These are phyloP conservation scores for Camelina hispida DNA, from an alignment of 345 rosid species.

Conservation along the genomic window DNA sequence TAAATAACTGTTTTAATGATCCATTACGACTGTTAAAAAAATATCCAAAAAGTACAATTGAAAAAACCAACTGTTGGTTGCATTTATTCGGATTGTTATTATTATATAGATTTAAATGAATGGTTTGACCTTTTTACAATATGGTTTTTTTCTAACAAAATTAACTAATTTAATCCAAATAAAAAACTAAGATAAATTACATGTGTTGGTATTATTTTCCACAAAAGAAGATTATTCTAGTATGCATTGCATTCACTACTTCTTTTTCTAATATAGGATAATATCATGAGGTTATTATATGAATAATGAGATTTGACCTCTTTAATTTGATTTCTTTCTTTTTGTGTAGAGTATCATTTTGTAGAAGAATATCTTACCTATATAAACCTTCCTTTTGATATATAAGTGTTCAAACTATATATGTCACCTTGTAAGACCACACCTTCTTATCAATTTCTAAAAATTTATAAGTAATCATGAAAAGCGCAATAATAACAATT, in stretches of 20 bases:
- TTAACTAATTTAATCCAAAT: no score
- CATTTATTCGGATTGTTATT: no score
- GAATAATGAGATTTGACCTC: neutral
- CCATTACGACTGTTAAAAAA: no score
- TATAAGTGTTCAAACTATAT: neutral
- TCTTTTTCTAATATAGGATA: neutral
- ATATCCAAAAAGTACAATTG: no score
- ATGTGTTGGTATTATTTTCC: no score
- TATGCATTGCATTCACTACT: neutral
- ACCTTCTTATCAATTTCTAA: neutral
- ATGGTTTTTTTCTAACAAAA: no score
- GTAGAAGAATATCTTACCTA: constrained; percentile 17
- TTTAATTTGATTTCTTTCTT: neutral
- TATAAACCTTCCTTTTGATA: neutral
- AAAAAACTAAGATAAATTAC: no score
- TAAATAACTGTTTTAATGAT: no score
- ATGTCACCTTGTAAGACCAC: neutral
- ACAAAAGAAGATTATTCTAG: neutral
- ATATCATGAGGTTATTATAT: neutral
- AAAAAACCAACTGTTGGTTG: no score
- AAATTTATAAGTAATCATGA: neutral
- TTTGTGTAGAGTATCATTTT: neutral
- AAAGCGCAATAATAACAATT: neutral
- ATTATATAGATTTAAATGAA: no score
- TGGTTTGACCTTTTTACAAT: no score